Evolutionary conservation across 495 filamentous ascomycete genomes (phyloP), one percentile per base, ranked within the genome.

Genomic region (Jackrogersella multiformis): DNA sequence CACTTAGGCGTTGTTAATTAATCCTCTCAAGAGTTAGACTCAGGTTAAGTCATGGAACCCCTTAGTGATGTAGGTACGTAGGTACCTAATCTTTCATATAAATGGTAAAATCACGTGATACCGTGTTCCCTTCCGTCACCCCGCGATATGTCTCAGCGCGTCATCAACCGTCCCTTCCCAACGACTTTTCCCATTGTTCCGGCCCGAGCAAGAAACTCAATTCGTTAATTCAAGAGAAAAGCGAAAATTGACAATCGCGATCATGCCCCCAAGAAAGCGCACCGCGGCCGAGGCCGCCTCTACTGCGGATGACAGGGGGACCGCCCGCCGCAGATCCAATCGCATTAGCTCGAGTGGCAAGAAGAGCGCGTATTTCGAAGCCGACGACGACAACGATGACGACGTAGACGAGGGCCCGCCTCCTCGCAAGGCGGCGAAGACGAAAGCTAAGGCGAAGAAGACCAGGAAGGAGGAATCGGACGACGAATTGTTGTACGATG

Each of bases 341-440:
- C 80, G 80, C 60, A 56, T 78, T 42, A 73, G 74, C 59, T 71
- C 70, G 1, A 65, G 72, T 4, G 64, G 60, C 7, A 75, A 66
- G 59, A 81, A 74, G 72, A 80, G 78, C 69, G 67, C 64, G 15
- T 81, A 82, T 59, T 80, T 80, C 53, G 75, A 76, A 38, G 38
- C 49, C 36, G 30, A 39, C 57, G 74, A 77, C 32, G 52, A 41
- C 53, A 73, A 77, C 38, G 52, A 54, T 3, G 64, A 71, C 39
- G 60, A 66, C 30, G 34, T 57, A 18, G 45, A 58, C 20, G 69
- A 70, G 56, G 42, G 26, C 6, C 21, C 34, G 15, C 60, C 42
- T 0, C 72, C 72, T 30, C 53, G 56, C 4, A 73, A 73, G 23
- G 38, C 39, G 36, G 18, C 42, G 5, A 72, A 70, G 54, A 64